These are phyloP conservation scores for Paraconiothyrium sp. DNA, from an alignment of 2,329 filamentous ascomycete genomes.

Conservation along the genomic window DNA sequence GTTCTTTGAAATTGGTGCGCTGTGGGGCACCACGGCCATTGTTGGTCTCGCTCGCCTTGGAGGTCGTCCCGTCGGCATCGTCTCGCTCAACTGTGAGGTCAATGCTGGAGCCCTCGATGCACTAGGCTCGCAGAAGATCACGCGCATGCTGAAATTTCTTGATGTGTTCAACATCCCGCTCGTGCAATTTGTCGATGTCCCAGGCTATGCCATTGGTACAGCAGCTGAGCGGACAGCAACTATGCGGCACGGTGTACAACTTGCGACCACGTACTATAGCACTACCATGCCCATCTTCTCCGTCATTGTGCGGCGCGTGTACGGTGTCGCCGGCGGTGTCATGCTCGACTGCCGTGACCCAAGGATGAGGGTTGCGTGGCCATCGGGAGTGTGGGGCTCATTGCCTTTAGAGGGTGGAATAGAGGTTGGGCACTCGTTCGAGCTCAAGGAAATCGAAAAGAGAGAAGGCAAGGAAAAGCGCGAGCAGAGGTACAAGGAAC, in stretches of 20 bases:
- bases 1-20: constrained; percentile 71
- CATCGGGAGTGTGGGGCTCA: constrained; percentile 69
- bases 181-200: constrained; percentile 70
- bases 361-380: constrained; percentile 70
- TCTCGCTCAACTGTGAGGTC: constrained; percentile 68
- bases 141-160: constrained; percentile 68
- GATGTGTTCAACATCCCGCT: constrained; percentile 73
- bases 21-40: constrained; percentile 71
- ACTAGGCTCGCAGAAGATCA: constrained; percentile 68
- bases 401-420: constrained; percentile 71
- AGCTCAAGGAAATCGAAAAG: constrained; percentile 64
- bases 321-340: constrained; percentile 71
- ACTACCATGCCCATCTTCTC: constrained; percentile 71
- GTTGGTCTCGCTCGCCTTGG: constrained; percentile 67
- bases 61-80: constrained; percentile 67
- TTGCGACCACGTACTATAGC: constrained; percentile 69
- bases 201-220: constrained; percentile 70
- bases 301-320: constrained; percentile 69
- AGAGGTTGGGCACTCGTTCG: constrained; percentile 69
- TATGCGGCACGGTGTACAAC: constrained; percentile 70
- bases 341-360: constrained; percentile 72
- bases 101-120: constrained; percentile 70
- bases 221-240: constrained; percentile 70
- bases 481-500: constrained; percentile 62
- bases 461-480: constrained; percentile 59